Evolutionary conservation across 306 rosid genomes (phyloP).

Genomic region (Aeschynomene evenia): DNA sequence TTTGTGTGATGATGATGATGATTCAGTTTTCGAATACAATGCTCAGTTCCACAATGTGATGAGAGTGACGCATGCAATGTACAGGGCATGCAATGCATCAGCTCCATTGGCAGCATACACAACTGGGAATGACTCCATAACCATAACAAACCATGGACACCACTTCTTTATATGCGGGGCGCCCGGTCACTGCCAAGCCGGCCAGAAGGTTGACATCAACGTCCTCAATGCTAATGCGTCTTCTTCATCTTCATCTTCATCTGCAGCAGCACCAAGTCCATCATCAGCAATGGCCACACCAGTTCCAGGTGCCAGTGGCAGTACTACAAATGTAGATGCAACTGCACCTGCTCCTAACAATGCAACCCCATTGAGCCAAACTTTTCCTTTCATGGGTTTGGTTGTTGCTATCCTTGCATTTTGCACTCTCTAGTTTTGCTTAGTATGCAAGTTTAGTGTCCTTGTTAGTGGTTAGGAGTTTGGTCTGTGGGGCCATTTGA

Average conservation of each 20-base stretch:
- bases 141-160: slow-evolving; percentile 52
- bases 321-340: neutral
- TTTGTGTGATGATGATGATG: neutral
- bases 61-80: slow-evolving; percentile 65
- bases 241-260: neutral
- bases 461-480: slow-evolving; percentile 14
- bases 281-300: slow-evolving; percentile 37
- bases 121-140: slow-evolving; percentile 63
- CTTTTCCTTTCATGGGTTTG: slow-evolving; percentile 14
- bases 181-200: slow-evolving; percentile 74
- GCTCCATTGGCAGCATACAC: slow-evolving; percentile 43
- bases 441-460: slow-evolving; percentile 2
- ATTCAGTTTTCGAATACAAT: slow-evolving; percentile 60
- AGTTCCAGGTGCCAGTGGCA: slow-evolving; percentile 22
- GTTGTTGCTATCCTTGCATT: slow-evolving; percentile 24
- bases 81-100: slow-evolving; percentile 60
- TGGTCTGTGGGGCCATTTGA: neutral
- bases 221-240: slow-evolving; percentile 23
- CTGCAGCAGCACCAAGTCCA: slow-evolving; percentile 13
- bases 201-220: slow-evolving; percentile 68
- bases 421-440: slow-evolving; percentile 25
- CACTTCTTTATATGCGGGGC: slow-evolving; percentile 70
- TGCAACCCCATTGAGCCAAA: slow-evolving; percentile 28
- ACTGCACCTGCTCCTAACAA: slow-evolving; percentile 41
- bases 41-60: slow-evolving; percentile 69